Evolutionary conservation across 306 rosid genomes (phyloP).

Genomic region (Abrus precatorius): DNA sequence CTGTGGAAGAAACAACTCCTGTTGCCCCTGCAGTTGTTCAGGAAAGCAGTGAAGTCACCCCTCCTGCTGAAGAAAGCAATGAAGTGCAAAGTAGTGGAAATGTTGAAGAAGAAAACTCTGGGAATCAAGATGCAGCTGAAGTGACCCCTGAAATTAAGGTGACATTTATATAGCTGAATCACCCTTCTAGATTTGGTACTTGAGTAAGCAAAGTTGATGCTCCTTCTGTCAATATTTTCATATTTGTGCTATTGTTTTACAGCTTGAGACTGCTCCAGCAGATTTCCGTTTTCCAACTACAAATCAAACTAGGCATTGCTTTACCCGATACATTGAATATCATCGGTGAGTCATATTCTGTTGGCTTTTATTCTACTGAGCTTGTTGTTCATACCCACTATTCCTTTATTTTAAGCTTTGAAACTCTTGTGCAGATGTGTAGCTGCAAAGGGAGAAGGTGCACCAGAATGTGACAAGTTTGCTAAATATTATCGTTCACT

Average conservation of each 20-base stretch:
- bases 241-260: conserved; percentile 49
- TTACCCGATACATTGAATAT: conserved; percentile 89
- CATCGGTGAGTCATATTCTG: conserved; percentile 68
- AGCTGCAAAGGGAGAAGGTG: conserved; percentile 92
- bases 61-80: conserved; percentile 57
- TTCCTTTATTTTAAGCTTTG: conserved; percentile 30
- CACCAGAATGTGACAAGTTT: conserved; percentile 90
- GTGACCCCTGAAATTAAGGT: conserved; percentile 89
- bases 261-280: conserved; percentile 96
- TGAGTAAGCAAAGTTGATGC: not conserved
- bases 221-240: conserved; percentile 31
- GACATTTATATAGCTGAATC: conserved; percentile 32
- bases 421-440: conserved; percentile 63
- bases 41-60: conserved; percentile 60
- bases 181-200: not conserved
- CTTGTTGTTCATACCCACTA: conserved; percentile 16
- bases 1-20: conserved; percentile 56
- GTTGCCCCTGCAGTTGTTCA: conserved; percentile 50
- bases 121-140: conserved; percentile 68
- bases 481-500: conserved; percentile 89
- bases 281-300: conserved; percentile 99
- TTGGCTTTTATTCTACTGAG: conserved; percentile 23
- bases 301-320: conserved; percentile 98
- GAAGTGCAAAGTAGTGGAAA: conserved; percentile 64
- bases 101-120: conserved; percentile 58